Evolutionary conservation across 495 filamentous ascomycete species (phyloP), one percentile per base, ranked within the genome.

Genomic region (Acidomyces sp.): DNA sequence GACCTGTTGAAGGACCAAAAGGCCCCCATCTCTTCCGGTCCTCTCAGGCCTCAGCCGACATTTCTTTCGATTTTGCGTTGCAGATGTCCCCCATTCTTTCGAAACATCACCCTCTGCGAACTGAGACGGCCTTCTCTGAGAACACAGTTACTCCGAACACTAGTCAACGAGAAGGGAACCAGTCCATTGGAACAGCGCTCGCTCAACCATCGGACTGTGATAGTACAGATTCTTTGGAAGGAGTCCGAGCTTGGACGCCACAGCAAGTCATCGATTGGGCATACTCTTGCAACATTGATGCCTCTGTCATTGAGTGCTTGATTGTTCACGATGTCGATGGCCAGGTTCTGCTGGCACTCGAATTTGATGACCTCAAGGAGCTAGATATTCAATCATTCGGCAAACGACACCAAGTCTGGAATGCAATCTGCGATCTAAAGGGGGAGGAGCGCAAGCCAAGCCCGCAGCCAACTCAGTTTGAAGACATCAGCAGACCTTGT

Each of bases 301-400:
- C 72, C 9, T 60, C 65, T 0, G 63, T 86, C 27, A 71, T 88
- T n/a, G 74, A 92, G 37, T 82, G 77, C 52, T 95, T 97, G 49
- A 68, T 82, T 40, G 67, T 71, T 47, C 88, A 97, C 59, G 90
- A 97, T 54, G 95, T 97, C 56, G 78, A 78, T 17, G 90, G 90
- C 0, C 62, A 75, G 2, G 77, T 95, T 35, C 67, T 97, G 1
- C 73, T 88, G 18, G 78, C 81, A 12, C 64, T 97, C n/a, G 80
- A 93, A 53, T 74, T 82, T 49, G 83, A 93, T 24, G 86, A 95
- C 54, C 67, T 97, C n/a, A 85, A 86, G 53, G 90, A 97, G 61
- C 75, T 95, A 4, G 80, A 80, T 16, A 92, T 97, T 44, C 62
- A 69, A n/a, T 95, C 90, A 0, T 95, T 95, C 60, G 90, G 90